These are phyloP conservation scores for Psilocybe cubensis DNA, from an alignment of 768 basidiomycete species.

Conservation along the genomic window DNA sequence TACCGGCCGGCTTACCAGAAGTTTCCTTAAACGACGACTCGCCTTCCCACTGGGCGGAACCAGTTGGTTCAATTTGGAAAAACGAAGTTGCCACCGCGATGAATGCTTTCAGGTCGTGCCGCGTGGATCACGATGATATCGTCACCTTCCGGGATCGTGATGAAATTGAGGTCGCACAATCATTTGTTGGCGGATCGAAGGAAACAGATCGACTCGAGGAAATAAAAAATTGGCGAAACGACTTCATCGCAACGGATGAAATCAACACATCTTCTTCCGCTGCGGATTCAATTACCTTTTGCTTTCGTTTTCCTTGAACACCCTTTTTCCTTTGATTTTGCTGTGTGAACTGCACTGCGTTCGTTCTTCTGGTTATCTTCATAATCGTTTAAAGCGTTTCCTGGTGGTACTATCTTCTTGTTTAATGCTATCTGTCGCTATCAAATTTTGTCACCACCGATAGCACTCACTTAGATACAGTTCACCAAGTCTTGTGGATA, in stretches of 20 bases:
- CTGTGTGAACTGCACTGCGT: neutral
- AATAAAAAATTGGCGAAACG: constrained; percentile 4
- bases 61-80: constrained; percentile 1
- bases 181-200: neutral
- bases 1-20: neutral
- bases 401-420: too few species aligned
- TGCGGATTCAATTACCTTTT: neutral
- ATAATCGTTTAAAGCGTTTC: neutral
- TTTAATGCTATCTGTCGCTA: too few species aligned
- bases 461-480: too few species aligned
- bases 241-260: neutral
- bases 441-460: too few species aligned
- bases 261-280: neutral
- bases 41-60: neutral
- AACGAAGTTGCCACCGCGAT: constrained; percentile 3
- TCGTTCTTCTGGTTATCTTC: neutral
- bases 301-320: neutral
- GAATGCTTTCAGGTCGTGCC: constrained; percentile 5
- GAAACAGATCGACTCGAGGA: neutral
- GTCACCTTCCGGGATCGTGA: neutral
- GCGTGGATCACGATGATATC: constrained; percentile 4
- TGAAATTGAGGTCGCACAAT: neutral
- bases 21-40: neutral
- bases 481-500: too few species aligned
- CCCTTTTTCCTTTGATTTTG: neutral